Base-by-base conservation (phyloP, 176 grass and related monocot species). In the Alloteropsis semialata region DNA sequence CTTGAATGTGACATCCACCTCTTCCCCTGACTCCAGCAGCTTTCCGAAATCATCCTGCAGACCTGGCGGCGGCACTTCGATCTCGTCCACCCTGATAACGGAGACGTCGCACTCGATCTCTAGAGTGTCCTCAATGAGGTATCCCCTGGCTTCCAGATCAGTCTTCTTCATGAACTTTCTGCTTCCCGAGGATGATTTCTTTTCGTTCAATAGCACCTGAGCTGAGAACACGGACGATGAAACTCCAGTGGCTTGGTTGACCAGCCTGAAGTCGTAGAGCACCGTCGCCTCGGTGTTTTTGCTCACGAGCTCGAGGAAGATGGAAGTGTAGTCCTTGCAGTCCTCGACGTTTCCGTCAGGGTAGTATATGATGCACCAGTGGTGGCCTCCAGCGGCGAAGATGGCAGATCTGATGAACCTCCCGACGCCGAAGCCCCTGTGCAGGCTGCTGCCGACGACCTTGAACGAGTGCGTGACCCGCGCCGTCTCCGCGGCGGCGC, bases 111-210 rank as follows among this genome's bases (percentile, higher is more conserved):
- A 67, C 33, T 67, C 28, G 46, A 73, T 73, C n/a, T n/a, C n/a
- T n/a, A n/a, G n/a, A n/a, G n/a, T n/a, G n/a, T n/a, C n/a, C 27
- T 12, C 70, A 3, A 73, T 45, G 45, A 44, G 14, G 3, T 28
- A 1, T 73, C 28, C 45, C 10, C 3, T 0, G 51, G 45, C 45
- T 13, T 51, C 17, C 27, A 73, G 70, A 21, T 33, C 70, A 8
- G 17, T 33, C 45, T 6, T 73, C 10, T 22, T 34, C 8, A 21
- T 73, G 45, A 73, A 34, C 8, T 13, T 21, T 0, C 0, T 3
- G 27, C 0, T 0, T 3, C 69, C 69, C 25, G 27, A 46, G 24
- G 0, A n/a, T 5, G 4, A 1, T 0, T 0, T 2, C 3, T 21
- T 4, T 7, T 7, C 8, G 8, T 32, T 11, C 27, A 72, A 32